Percentiles rank a stretch among this genome's conserved stretches.
Conservation (phyloP, 305 asterid genomes). For the Rubia tinctorum region DNA sequence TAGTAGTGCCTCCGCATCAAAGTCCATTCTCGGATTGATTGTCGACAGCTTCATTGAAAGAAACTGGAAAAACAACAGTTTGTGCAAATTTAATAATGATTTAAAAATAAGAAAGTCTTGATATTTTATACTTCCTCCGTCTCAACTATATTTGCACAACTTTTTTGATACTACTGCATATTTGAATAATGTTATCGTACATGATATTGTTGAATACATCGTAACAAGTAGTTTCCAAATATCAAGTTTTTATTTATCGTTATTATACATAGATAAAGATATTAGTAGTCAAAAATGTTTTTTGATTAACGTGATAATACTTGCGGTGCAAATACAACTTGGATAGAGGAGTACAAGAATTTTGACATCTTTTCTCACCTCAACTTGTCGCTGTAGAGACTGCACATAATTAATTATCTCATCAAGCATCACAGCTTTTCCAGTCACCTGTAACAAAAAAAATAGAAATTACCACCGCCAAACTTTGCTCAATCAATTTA, state of each 20-base stretch:
- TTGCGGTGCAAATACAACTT: too few species aligned
- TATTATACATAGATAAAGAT: too few species aligned
- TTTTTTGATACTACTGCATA: too few species aligned
- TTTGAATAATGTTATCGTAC: too few species aligned
- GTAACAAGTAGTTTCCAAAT: too few species aligned
- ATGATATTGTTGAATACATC: too few species aligned
- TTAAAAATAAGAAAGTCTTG: neutral
- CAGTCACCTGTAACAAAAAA: conserved; percentile 54
- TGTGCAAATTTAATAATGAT: conserved; percentile 11
- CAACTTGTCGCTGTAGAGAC: conserved; percentile 88
- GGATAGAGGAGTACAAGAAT: too few species aligned
- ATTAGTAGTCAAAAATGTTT: too few species aligned
- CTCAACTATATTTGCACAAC: too few species aligned
- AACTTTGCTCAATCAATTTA: conserved; percentile 10
- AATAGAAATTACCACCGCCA: neutral
- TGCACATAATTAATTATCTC: conserved; percentile 92
- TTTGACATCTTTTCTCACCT: conserved; percentile 37
- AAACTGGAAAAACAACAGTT: conserved; percentile 42
- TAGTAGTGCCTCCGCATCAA: conserved; percentile 51
- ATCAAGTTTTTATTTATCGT: too few species aligned
- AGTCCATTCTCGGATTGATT: conserved; percentile 72
- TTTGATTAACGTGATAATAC: too few species aligned
- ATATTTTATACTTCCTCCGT: too few species aligned
- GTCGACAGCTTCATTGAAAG: conserved; percentile 87
- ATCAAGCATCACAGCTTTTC: conserved; percentile 98